Evolutionary conservation across 805 yeast genomes (phyloP), one percentile per base, ranked within the genome.

Genomic region (Wickerhamiella allomyrinae): DNA sequence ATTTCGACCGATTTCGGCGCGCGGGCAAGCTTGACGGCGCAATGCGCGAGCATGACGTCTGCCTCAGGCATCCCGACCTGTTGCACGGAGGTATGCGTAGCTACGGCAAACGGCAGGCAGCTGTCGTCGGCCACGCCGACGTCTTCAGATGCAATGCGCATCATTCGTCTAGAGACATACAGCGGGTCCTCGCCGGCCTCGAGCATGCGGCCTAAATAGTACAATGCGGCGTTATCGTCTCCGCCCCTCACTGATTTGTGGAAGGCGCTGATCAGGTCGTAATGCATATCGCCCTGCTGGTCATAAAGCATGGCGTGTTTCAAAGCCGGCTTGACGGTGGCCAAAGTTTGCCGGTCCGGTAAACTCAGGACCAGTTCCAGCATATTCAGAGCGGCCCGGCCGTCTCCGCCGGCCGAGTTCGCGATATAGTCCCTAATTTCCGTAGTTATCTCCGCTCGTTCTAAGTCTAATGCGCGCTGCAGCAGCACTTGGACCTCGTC

Each of bases 51-150:
- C 6, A 85, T 76, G 20, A 83, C 68, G 57, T 87, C 94, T 2
- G 91, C 89, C 55, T 91, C 98, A 0, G 98, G 98, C 71, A 91
- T 67, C 0, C 98, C 99, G 17, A 91, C 71, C 59, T 81, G 82
- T 63, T 84, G 86, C 3, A 83, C 78, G 0, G 96, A 85, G 34
- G 84, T 83, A 57, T 82, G 83, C 0, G 94, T 74, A 0, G 95
- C 77, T 2, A 81, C 69, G 1, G 94, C 91, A 62, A 91, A 79
- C 2, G 95, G 94, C 34, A 91, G 61, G 51, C 93, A 76, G 1
- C 80, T 60, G 40, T 85, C 84, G 58, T 91, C 97, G 3, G 81
- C 66, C 2, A 83, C 62, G 0, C 99, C 99, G 21, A 91, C 67
- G 57, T 91, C 99, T 57, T 91, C 99, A 55, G 91, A 79, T 0